A percentile compares a stretch with the other conserved stretches of the same genome.
phyloP scores from a whole-genome alignment of 2,329 filamentous ascomycete genomes.

The Fusarium sp. region DNA sequence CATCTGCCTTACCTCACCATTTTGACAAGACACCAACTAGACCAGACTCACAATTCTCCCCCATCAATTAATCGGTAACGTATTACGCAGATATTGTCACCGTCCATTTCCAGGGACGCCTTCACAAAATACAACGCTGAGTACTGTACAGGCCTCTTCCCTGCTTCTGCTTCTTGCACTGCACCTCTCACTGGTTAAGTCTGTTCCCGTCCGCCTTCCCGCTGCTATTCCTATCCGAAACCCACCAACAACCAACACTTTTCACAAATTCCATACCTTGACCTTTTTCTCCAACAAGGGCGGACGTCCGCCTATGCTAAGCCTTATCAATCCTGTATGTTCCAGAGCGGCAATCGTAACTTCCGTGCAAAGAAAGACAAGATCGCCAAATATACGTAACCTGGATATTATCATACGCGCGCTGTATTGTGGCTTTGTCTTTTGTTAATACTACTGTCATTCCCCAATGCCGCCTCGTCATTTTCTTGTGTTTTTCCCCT shows the following conservation, averaged over 20 bases:
- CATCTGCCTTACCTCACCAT: conserved; percentile 5
- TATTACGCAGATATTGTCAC: not conserved
- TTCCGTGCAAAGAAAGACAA: not conserved
- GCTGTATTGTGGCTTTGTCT: conserved; percentile 30
- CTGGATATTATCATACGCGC: conserved; percentile 5
- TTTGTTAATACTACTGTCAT: conserved; percentile 26
- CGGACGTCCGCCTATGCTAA: not conserved
- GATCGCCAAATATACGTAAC: conserved; percentile 3
- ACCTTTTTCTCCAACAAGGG: not conserved
- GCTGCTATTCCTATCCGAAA: conserved; percentile 33
- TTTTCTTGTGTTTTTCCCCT: conserved; percentile 26
- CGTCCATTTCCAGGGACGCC: conserved; percentile 8
- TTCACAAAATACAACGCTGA: not conserved
- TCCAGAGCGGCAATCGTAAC: conserved; percentile 25
- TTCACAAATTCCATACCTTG: not conserved
- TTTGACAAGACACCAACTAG: not conserved
- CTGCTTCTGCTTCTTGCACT: conserved; percentile 29
- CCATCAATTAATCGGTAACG: not conserved
- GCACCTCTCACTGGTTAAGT: conserved; percentile 32
- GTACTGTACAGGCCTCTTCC: conserved; percentile 28
- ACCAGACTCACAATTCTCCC: too few species aligned
- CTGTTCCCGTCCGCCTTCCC: conserved; percentile 35
- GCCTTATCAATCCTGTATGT: conserved; percentile 4
- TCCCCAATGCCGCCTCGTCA: conserved; percentile 39
- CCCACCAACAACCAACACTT: conserved; percentile 29